Evolutionary conservation across 1,284 basidiomycete genomes (phyloP).

Genomic region (Boletus sp.): DNA sequence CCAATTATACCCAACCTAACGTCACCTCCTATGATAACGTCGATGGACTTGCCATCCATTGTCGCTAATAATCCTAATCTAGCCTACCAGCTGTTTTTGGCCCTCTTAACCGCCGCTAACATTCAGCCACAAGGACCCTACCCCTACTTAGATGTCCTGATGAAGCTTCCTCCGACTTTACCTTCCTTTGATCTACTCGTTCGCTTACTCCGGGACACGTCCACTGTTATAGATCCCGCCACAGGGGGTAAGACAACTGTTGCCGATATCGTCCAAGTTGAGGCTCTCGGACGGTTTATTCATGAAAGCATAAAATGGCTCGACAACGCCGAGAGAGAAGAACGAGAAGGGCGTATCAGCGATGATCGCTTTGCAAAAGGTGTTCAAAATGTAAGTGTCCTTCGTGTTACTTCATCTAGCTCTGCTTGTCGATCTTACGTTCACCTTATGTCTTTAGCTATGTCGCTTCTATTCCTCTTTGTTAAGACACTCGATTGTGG

Average conservation of each 20-base stretch:
- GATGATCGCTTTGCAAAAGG: slow-evolving; percentile 74
- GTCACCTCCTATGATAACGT: slow-evolving; percentile 62
- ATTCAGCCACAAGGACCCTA: slow-evolving; percentile 44
- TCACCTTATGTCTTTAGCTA: slow-evolving; percentile 47
- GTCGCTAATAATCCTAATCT: slow-evolving; percentile 69
- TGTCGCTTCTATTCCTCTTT: slow-evolving; percentile 77
- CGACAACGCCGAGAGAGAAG: slow-evolving; percentile 65
- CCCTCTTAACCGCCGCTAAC: slow-evolving; percentile 50
- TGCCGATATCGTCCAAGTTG: slow-evolving; percentile 60
- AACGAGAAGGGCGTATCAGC: slow-evolving; percentile 62
- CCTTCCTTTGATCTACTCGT: slow-evolving; percentile 75
- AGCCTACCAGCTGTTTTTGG: slow-evolving; percentile 63
- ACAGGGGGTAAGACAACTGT: slow-evolving; percentile 57
- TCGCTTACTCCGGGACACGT: slow-evolving; percentile 62
- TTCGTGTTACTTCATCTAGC: not conserved
- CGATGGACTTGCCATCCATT: slow-evolving; percentile 65
- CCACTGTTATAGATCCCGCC: slow-evolving; percentile 43
- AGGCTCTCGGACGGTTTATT: slow-evolving; percentile 70
- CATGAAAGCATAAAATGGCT: slow-evolving; percentile 68
- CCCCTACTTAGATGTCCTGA: slow-evolving; percentile 59
- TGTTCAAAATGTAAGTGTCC: slow-evolving; percentile 61
- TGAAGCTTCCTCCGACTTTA: slow-evolving; percentile 57
- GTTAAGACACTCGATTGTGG: slow-evolving; percentile 64
- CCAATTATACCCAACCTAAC: slow-evolving; percentile 51
- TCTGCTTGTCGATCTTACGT: not conserved